Base-by-base conservation (phyloP, 176 grass and related monocot species). In the Hsuehochloa calcarea region DNA sequence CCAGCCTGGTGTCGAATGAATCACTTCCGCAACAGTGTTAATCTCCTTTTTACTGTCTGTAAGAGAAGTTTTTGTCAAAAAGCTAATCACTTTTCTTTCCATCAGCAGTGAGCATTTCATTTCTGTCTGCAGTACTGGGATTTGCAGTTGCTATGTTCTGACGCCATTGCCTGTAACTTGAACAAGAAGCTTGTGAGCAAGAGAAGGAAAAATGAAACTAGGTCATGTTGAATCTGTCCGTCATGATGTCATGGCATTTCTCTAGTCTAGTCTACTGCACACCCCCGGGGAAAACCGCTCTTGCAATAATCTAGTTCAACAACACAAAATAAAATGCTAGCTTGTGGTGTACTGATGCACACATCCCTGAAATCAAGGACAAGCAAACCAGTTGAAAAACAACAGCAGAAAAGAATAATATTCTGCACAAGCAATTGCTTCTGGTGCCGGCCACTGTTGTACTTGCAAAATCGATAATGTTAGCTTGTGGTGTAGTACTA, bases 301-400 rank as follows among this genome's bases (percentile, higher is more conserved):
- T 20, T 55, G 51, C 7, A 20, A 20, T 54, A 55, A 55, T 20
- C 51, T 20, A 19, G 16, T 10, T 61, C 10, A 26, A 26, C 58
- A 29, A 41, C n/a, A 27, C 10, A 39, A 75, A 75, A 15, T 11
- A n/a, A 76, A 38, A 40, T 11, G 14, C 22, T 65, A 52, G 63
- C 63, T 68, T 80, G 44, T 7, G 41, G 64, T 19, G 13, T 34
- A 45, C 58, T 3, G 44, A 50, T 16, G 55, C 13, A 17, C 74
- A 50, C 40, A 13, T 51, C 41, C 72, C 71, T 16, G 31, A 29
- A 77, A 88, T 83, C 52, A 51, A 20, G 80, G 40, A 82, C 44
- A 83, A 34, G 72, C 63, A 82, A 77, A 25, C 20, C 23, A 23
- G 49, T 38, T 75, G 46, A 81, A 67, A n/a, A 67, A n/a, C n/a